Base-by-base conservation (phyloP, 176 grass and related monocot species). In the Olyra latifolia region DNA sequence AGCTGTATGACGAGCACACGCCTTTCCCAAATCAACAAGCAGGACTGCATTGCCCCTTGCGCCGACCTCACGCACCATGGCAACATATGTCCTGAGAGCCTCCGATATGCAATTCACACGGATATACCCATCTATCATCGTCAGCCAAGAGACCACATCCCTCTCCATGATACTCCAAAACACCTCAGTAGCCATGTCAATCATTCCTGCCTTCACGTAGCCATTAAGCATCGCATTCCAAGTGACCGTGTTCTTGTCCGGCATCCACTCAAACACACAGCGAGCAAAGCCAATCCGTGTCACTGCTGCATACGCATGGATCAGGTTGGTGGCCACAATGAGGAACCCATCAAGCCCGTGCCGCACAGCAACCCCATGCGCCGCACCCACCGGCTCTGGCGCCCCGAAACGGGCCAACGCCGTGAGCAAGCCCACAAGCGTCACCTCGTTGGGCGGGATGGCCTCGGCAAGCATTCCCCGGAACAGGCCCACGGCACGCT, bases 221-320 rank as follows among this genome's bases (percentile, higher is more conserved):
- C 88, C 88, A 53, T 94, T 94, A 47, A 91, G 80, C 88, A 94
- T 86, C 12, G 54, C 76, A 23, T 94, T 94, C 92, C 92, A 94
- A 17, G 88, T 91, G 32, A 94, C 59, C 0, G 71, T 86, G 62
- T 84, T 91, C 86, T 32, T 91, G 39, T 74, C 11, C 0, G 45
- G 45, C 72, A 91, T 88, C 29, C 22, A 3, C 28, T 94, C 71
- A 35, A 94, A 94, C 53, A 88, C 22, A 17, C 49, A 68, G 17
- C 61, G 75, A 7, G 92, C 72, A 17, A 50, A 85, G 45, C 13
- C 32, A 75, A 94, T n/a, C 6, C 77, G 75, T 65, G 39, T 74
- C 12, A 57, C 81, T 12, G 46, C 56, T 0, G 79, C 85, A 30
- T 94, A 97, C 2, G 72, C 55, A 28, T 88, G 86, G 12, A 96